Conservation (phyloP, 2,329 filamentous ascomycete genomes). For the Neofusicoccum laricinum region DNA sequence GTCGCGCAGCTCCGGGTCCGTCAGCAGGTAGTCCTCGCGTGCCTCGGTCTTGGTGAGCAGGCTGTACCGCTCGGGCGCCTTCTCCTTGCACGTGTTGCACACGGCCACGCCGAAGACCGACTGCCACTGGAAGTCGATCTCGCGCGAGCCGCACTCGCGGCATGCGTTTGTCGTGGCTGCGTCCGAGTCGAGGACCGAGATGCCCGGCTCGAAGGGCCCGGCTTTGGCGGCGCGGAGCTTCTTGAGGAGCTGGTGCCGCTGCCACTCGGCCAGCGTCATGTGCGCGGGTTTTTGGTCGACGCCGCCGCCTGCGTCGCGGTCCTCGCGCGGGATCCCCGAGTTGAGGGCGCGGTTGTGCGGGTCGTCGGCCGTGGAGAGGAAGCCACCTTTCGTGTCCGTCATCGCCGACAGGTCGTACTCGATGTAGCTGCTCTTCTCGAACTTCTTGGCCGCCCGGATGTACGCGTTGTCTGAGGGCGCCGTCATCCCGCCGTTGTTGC, state of each 20-base stretch:
- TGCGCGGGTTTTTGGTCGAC: conserved; percentile 71
- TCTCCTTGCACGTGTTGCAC: conserved; percentile 84
- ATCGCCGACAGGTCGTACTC: conserved; percentile 98
- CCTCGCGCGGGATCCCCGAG: conserved; percentile 37
- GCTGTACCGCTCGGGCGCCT: conserved; percentile 86
- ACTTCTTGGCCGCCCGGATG: conserved; percentile 74
- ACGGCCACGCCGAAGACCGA: conserved; percentile 75
- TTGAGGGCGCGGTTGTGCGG: conserved; percentile 79
- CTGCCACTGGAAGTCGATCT: conserved; percentile 95
- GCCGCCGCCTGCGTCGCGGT: conserved; percentile 32
- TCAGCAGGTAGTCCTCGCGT: conserved; percentile 90
- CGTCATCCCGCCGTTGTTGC: conserved; percentile 35
- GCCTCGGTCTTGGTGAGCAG: conserved; percentile 96
- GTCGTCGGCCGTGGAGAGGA: conserved; percentile 86
- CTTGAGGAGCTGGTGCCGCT: conserved; percentile 71
- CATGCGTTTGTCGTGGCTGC: conserved; percentile 51
- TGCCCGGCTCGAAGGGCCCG: conserved; percentile 82
- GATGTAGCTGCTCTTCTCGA: conserved; percentile 74
- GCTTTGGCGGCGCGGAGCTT: conserved; percentile 70
- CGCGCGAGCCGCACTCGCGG: conserved; percentile 74
- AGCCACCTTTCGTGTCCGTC: conserved; percentile 96
- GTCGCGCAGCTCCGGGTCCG: conserved; percentile 90
- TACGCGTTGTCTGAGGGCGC: conserved; percentile 39
- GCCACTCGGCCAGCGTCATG: conserved; percentile 92
- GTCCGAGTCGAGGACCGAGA: conserved; percentile 62